Evolutionary conservation across 1,284 basidiomycete species (phyloP), one percentile per base, ranked within the genome.

Genomic region (Caloboletus inedulis): DNA sequence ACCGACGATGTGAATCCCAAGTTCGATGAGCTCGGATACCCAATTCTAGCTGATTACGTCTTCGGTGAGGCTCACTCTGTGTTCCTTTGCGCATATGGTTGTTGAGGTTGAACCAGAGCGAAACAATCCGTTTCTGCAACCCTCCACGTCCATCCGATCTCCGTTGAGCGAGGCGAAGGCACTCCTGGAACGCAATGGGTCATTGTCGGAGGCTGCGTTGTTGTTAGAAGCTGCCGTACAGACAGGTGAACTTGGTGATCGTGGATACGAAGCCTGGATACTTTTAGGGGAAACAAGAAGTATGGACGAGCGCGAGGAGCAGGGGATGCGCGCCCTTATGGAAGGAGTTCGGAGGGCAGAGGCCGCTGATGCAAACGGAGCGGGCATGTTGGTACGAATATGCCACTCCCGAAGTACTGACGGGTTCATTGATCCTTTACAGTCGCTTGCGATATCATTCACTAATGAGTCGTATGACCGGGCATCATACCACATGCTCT

Each of bases 381-480:
- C 81, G 46, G 90, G 93, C 57, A 87, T 95, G 83, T 76, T 94
- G 60, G 89, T 94, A 69, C 61, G 86, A 75, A 46, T 14, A 10
- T 31, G 1, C 10, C 27, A 30, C 52, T 33, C 35, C 35, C 21
- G 10, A 54, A 19, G 12, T 33, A 25, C n/a, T 51, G 12, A 49
- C 14, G 36, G 31, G 36, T 33, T 45, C 41, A 55, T 47, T 29
- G 18, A 36, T 30, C n/a, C 21, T 49, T 55, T 49, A 23, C 55
- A 95, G 93, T 92, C 92, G 5, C 81, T 99, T 18, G 95, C 97
- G 3, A 96, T 98, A 59, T 94, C 93, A 5, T 99, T 94, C 71
- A 98, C 95, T 43, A 99, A 99, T 68, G 97, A 99, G 74, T 86
- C 86, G 0, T 89, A 89, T 65, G 96, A 99, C 63, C 79, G 89